A percentile compares a stretch with the other conserved stretches of the same genome.
Evolutionary conservation across 176 grass and related monocot genomes (phyloP).

Genomic region (Ampelocalamus luodianensis): DNA sequence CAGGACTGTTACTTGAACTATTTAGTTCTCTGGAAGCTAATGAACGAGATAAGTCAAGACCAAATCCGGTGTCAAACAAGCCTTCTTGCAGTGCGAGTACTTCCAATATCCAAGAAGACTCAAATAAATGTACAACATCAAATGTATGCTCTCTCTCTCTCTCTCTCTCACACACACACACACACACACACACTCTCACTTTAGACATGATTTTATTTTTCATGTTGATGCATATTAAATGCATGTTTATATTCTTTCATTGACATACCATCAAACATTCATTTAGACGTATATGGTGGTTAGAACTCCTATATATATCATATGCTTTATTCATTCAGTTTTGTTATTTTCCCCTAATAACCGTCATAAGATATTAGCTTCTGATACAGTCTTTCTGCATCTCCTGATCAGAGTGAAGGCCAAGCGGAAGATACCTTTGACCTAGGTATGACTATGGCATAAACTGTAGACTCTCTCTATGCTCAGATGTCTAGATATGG

Average conservation of each 20-base stretch:
- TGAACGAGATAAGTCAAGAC: conserved; percentile 30
- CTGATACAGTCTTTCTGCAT: conserved; percentile 34
- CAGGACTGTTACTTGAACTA: conserved; percentile 63
- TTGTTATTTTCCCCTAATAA: not conserved
- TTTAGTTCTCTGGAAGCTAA: conserved; percentile 50
- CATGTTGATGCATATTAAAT: not conserved
- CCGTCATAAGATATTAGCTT: conserved; percentile 25
- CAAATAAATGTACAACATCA: conserved; percentile 50
- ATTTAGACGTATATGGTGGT: conserved; percentile 1
- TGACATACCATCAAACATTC: not conserved
- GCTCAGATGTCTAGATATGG: not conserved
- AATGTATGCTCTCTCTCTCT: conserved; percentile 45
- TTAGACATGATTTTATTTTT: not conserved
- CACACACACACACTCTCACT: not conserved
- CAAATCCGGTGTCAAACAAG: conserved; percentile 27
- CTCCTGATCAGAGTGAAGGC: conserved; percentile 51
- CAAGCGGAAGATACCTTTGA: conserved; percentile 54
- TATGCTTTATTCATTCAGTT: conserved; percentile 21
- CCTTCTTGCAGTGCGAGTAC: conserved; percentile 14
- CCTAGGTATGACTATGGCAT: conserved; percentile 57
- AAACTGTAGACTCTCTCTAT: conserved; percentile 20
- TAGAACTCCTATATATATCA: not conserved
- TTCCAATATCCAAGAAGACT: conserved; percentile 42
- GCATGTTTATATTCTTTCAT: not conserved
- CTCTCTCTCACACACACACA: too few relatives aligned